Base-by-base conservation (phyloP, 768 basidiomycete genomes). In the Tylopilus subfusipes region DNA sequence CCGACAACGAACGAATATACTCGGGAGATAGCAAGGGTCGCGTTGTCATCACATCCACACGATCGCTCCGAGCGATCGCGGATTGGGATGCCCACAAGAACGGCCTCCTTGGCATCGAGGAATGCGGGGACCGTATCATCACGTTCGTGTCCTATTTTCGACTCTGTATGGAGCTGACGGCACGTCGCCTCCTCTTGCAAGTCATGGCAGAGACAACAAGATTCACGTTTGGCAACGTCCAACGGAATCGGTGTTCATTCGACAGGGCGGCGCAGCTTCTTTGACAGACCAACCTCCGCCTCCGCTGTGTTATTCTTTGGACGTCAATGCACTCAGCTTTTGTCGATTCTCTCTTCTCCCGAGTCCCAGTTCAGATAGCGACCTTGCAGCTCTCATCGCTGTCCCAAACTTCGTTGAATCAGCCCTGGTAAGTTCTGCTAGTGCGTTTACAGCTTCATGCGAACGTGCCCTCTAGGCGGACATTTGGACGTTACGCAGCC, bases 241-340 rank as follows among this genome's bases (percentile, higher is more conserved):
- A 40, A 68, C 74, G 9, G 81, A 82, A 39, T 75, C 77, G 12
- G 68, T 73, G 22, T 73, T 75, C 24, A 73, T 83, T 43, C 57
- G 71, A 19, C 78, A 83, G 8, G 81, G 82, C 18, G 77, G 74
- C 16, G 82, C 85, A 4, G 88, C 85, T 2, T 75, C 80, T 0
- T 62, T 79, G 36, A 73, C 79, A 2, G 77, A 75, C 27, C 68
- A 80, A 8, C 74, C 79, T 1, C 70, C 71, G 0, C 88, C 89
- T 4, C 55, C 65, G 8, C 68, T 90, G 4, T 66, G 72, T 12
- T 87, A 85, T 61, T 87, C 88, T 0, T 72, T 98, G 68, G 90
- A 93, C 63, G 85, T 95, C 55, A 99, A 99, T 66, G 86, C 96
- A 2, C 77, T 98, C 52, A 97, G 96, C 65, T 98, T 88, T 68